A percentile compares a stretch with the other conserved stretches of the same genome.
Conservation (phyloP, 495 filamentous ascomycete genomes). For the Penicillium macrosclerotiorum region DNA sequence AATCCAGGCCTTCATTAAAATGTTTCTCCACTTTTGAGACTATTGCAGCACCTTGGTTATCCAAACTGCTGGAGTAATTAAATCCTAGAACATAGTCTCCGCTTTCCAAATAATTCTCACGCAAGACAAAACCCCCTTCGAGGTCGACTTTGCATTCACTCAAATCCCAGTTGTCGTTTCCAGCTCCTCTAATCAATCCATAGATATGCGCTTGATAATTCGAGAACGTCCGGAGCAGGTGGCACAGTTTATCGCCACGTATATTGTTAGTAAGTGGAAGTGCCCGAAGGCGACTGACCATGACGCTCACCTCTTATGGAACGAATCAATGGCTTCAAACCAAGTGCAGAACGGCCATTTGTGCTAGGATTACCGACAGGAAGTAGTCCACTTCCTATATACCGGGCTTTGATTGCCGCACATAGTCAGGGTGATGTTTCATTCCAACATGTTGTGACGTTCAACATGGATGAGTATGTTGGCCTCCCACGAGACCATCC, state of each 20-base stretch:
- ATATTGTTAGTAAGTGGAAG: not conserved
- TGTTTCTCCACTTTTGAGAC: too few relatives aligned
- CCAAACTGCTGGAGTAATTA: too few relatives aligned
- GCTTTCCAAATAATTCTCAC: not conserved
- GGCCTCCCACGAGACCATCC: not conserved
- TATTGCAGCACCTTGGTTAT: too few relatives aligned
- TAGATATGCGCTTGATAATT: not conserved
- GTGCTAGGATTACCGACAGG: not conserved
- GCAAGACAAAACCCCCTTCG: too few relatives aligned
- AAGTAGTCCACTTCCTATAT: not conserved
- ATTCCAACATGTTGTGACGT: conserved; percentile 1
- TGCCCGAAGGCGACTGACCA: not conserved
- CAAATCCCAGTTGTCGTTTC: not conserved
- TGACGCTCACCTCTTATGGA: not conserved
- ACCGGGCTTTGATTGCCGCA: not conserved
- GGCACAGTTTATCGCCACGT: not conserved
- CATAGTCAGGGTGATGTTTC: not conserved
- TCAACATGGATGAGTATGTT: conserved; percentile 2
- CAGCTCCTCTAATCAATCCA: too few relatives aligned
- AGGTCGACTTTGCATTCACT: not conserved
- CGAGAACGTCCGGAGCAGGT: not conserved
- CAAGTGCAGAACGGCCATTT: not conserved
- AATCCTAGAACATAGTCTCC: not conserved
- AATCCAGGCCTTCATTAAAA: not conserved
- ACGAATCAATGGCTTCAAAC: not conserved